Conservation (phyloP, 108 stramenopile genomes). For the Craspedostauros australis region DNA sequence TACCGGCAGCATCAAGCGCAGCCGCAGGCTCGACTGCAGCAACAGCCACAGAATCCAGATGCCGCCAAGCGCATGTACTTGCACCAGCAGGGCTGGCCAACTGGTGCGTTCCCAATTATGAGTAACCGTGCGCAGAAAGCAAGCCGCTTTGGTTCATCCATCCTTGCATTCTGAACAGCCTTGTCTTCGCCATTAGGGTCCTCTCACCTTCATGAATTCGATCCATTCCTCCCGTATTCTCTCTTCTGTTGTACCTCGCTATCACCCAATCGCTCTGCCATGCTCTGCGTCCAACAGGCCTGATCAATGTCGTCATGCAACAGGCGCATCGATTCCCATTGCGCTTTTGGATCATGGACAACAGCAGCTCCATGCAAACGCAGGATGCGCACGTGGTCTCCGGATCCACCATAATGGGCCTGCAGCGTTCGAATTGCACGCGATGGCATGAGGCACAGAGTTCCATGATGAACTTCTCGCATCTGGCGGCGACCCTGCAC, state of each 20-base stretch:
- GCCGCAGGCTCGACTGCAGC: neutral
- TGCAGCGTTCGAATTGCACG: slow-evolving; percentile 27
- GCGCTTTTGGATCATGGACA: slow-evolving; percentile 52
- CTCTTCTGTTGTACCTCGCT: too few relatives aligned
- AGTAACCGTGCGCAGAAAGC: too few relatives aligned
- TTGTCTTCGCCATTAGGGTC: too few relatives aligned
- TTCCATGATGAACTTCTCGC: slow-evolving; percentile 56
- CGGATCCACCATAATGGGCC: slow-evolving; percentile 1
- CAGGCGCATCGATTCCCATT: too few relatives aligned
- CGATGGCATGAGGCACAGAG: slow-evolving; percentile 74
- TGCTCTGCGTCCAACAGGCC: too few relatives aligned
- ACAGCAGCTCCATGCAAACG: slow-evolving; percentile 59
- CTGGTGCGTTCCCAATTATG: too few relatives aligned
- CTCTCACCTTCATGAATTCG: too few relatives aligned
- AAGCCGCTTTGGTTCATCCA: too few relatives aligned
- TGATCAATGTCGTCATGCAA: too few relatives aligned
- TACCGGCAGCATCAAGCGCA: neutral
- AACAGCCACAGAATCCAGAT: neutral
- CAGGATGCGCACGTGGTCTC: slow-evolving; percentile 50
- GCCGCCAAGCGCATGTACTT: neutral
- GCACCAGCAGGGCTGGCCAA: neutral
- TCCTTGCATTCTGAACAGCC: too few relatives aligned
- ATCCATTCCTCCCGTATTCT: too few relatives aligned
- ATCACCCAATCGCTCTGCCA: too few relatives aligned
- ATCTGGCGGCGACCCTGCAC: slow-evolving; percentile 45